Evolutionary conservation across 257 asterid species (phyloP).

Genomic region (Ilex asprella): DNA sequence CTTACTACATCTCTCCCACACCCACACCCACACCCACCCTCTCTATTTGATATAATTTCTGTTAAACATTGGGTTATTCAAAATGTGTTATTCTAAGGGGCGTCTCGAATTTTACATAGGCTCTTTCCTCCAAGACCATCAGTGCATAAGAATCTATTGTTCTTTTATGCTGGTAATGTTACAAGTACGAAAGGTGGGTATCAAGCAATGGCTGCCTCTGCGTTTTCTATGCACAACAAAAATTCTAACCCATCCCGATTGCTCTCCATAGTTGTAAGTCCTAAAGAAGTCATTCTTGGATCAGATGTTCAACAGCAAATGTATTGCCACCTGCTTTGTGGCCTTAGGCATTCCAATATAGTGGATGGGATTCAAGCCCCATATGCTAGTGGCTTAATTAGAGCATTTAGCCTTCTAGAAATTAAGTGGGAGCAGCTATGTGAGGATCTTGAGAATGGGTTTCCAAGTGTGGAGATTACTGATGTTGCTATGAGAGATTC

Average conservation of each 20-base stretch:
- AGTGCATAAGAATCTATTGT: constrained; percentile 8
- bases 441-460: constrained; percentile 17
- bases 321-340: constrained; percentile 19
- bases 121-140: constrained; percentile 6
- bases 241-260: background rate
- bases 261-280: constrained; percentile 9
- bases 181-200: constrained; percentile 15
- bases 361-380: constrained; percentile 19
- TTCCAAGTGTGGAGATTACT: constrained; percentile 13
- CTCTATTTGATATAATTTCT: background rate
- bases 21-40: no score
- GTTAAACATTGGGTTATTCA: background rate
- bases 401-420: constrained; percentile 11
- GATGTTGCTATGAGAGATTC: constrained; percentile 16
- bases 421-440: constrained; percentile 14
- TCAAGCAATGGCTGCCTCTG: constrained; percentile 16
- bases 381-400: constrained; percentile 17
- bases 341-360: constrained; percentile 4
- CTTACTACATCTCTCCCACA: no score
- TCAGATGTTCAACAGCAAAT: constrained; percentile 14
- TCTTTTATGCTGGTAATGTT: constrained; percentile 15
- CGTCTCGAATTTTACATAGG: constrained; percentile 2
- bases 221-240: constrained; percentile 4
- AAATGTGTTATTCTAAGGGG: background rate
- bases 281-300: constrained; percentile 18